Evolutionary conservation across 75 land plant genomes (phyloP).

Genomic region (Pinus albicaulis): DNA sequence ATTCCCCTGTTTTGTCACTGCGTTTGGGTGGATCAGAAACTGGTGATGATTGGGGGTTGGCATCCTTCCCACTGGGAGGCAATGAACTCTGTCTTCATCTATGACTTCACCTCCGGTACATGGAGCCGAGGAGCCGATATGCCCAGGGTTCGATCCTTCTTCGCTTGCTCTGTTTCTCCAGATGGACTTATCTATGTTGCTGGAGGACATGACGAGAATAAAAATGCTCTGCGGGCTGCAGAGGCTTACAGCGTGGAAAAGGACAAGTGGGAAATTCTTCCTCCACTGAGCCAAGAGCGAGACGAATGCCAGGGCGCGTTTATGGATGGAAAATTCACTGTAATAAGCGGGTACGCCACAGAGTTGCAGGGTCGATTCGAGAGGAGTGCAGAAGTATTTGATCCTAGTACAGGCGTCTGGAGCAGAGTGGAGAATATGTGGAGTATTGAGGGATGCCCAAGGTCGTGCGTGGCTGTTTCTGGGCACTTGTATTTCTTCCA

Average conservation of each 20-base stretch:
- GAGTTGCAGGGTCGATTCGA: constrained; percentile 52
- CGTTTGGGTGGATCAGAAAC: constrained; percentile 22
- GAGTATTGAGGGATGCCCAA: constrained; percentile 7
- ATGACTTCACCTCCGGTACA: constrained; percentile 12
- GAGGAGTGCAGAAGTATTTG: constrained; percentile 35
- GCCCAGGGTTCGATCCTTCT: constrained; percentile 44
- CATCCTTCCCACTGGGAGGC: constrained; percentile 31
- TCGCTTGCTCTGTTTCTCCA: constrained; percentile 28
- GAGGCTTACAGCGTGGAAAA: constrained; percentile 33
- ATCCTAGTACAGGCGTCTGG: constrained; percentile 31
- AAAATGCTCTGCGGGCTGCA: constrained; percentile 61
- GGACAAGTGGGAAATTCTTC: constrained; percentile 48
- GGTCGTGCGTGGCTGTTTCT: constrained; percentile 3
- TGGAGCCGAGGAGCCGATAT: constrained; percentile 36
- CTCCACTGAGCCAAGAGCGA: constrained; percentile 45
- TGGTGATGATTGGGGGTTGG: constrained; percentile 39
- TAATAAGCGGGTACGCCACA: constrained; percentile 63
- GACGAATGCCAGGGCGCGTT: constrained; percentile 60
- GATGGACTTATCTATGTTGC: constrained; percentile 28
- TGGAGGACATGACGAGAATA: constrained; percentile 71
- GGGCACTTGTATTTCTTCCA: not conserved
- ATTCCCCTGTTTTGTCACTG: constrained; percentile 33
- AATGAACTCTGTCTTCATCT: constrained; percentile 20
- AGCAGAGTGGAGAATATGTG: constrained; percentile 30
- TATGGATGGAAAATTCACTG: constrained; percentile 36